Evolutionary conservation across 2,329 filamentous ascomycete species (phyloP), one percentile per base, ranked within the genome.

Genomic region (Fusarium succisae): DNA sequence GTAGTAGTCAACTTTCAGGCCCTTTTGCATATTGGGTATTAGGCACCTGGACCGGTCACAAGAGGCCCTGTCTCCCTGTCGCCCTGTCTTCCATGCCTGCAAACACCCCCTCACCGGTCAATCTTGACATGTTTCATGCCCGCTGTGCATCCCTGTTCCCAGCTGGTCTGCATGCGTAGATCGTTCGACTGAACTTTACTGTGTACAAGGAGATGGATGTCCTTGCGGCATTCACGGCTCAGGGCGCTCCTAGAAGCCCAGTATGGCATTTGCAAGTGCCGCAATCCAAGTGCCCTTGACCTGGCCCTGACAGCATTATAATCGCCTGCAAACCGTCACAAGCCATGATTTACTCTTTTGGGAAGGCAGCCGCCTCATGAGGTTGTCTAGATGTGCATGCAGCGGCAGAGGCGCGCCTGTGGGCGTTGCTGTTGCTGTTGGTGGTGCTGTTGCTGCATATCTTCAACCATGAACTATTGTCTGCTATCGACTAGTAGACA

Each of bases 61-160:
- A 76, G 28, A 57, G 47, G 51, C 59, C 68, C 59, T 76, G 74
- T 50, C 55, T 32, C 63, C 51, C 41, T 60, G 37, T 41, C 37
- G 15, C 38, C 28, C 62, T 47, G 35, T 70, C 72, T n/a, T 55
- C 20, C 24, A 30, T 63, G 58, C 62, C 65, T 51, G 61, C 44
- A 62, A 64, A 26, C 53, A 41, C 47, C 50, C 61, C 66, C 69
- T 74, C 72, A 73, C 74, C 72, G 72, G 74, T 72, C 48, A 67
- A 69, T 50, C 53, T 75, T 75, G 72, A 75, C 59, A 75, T 76
- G 66, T 68, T 65, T 53, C 57, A 75, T 75, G 67, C 61, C 60
- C 24, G 66, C 50, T 41, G 44, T 59, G 20, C 58, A 65, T 70
- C 68, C 69, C 72, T 75, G 72, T 57, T 59, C 66, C 61, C 53